Evolutionary conservation across 2,329 filamentous ascomycete genomes (phyloP).

Genomic region (Cladobotryum protrusum): DNA sequence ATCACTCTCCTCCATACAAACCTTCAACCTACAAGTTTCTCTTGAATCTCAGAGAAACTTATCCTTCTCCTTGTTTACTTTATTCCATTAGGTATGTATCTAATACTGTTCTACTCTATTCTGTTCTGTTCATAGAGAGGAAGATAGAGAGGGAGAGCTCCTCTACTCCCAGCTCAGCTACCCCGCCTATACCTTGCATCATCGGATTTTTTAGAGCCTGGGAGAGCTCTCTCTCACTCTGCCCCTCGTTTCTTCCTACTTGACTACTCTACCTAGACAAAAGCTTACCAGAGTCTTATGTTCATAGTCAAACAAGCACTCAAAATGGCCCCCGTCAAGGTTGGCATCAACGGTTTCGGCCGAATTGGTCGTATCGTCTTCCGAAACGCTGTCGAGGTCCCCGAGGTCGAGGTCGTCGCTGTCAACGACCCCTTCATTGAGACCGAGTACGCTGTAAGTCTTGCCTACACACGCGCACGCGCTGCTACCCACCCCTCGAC

Average conservation of each 20-base stretch:
- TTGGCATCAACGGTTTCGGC: constrained; percentile 99
- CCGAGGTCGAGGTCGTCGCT: constrained; percentile 85
- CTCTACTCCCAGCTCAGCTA: constrained; percentile 11
- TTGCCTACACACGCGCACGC: constrained; percentile 4
- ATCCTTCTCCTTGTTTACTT: constrained; percentile 3
- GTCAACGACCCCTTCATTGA: constrained; percentile 99
- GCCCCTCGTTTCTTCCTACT: constrained; percentile 13
- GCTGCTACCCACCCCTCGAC: constrained; percentile 7
- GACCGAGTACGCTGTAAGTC: constrained; percentile 89
- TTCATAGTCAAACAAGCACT: constrained; percentile 9
- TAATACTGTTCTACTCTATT: not conserved
- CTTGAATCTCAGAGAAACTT: not conserved
- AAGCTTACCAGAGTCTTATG: constrained; percentile 15
- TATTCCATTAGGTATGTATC: not conserved
- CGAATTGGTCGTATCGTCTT: constrained; percentile 99
- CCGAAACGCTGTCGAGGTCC: constrained; percentile 91
- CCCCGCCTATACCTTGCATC: constrained; percentile 9
- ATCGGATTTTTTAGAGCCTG: constrained; percentile 16
- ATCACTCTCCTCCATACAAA: not conserved
- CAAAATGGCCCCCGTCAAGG: constrained; percentile 49
- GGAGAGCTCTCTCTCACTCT: constrained; percentile 15
- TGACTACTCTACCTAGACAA: constrained; percentile 11
- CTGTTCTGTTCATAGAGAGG: not conserved
- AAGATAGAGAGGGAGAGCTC: constrained; percentile 10
- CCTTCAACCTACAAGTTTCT: not conserved